These are phyloP conservation scores for Spatholobus suberectus DNA, from an alignment of 306 rosid species.

Conservation along the genomic window DNA sequence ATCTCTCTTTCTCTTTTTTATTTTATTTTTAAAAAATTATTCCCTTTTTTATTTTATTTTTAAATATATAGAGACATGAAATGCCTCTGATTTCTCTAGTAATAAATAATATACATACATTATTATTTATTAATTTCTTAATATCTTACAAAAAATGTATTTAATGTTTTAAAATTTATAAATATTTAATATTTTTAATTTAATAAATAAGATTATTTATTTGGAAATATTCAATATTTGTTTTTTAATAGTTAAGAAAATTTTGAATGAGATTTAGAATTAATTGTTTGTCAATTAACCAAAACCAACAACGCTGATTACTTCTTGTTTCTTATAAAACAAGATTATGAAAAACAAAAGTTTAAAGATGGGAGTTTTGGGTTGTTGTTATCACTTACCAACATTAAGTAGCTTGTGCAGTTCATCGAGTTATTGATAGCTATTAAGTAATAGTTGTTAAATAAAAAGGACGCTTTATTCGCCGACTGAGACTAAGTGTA, in stretches of 20 bases:
- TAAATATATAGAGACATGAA: too few relatives aligned
- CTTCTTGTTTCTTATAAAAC: conserved; percentile 2
- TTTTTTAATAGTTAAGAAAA: not conserved
- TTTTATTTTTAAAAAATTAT: too few relatives aligned
- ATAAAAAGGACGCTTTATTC: not conserved
- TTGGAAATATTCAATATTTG: not conserved
- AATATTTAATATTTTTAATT: too few relatives aligned
- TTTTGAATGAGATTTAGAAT: not conserved
- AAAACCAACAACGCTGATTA: not conserved
- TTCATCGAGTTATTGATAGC: not conserved
- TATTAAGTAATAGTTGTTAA: not conserved
- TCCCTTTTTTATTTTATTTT: too few relatives aligned
- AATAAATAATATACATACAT: too few relatives aligned
- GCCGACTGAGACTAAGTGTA: not conserved
- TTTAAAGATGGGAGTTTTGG: not conserved
- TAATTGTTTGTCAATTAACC: not conserved
- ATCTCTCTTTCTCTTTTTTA: too few relatives aligned
- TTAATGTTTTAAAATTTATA: too few relatives aligned
- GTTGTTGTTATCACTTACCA: not conserved
- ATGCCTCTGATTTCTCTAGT: too few relatives aligned
- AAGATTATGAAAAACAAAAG: not conserved
- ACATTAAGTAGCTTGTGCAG: not conserved
- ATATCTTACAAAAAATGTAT: too few relatives aligned
- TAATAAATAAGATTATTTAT: too few relatives aligned
- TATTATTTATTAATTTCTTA: too few relatives aligned